Conservation (phyloP, 2,329 filamentous ascomycete species). For the Ophiostoma australiae region DNA sequence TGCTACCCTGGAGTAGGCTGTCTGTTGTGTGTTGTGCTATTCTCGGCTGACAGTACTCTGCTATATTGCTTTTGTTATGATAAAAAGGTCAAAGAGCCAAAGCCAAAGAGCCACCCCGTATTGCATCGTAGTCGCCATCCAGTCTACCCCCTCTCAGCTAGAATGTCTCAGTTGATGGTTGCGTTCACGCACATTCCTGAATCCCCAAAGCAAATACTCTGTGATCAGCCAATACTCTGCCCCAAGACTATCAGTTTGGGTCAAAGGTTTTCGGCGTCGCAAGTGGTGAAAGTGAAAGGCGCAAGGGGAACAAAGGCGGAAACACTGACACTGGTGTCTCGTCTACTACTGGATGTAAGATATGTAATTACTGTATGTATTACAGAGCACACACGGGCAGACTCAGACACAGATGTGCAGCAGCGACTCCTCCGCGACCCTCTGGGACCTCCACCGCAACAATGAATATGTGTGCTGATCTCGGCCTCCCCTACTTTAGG, state of each 20-base stretch:
- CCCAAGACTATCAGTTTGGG: neutral
- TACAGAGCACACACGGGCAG: too few species aligned
- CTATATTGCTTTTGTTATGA: too few species aligned
- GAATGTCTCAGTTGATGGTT: conserved; percentile 12
- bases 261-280: neutral
- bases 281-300: neutral
- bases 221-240: neutral
- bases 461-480: conserved; percentile 5
- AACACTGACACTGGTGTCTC: neutral
- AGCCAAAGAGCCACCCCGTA: neutral
- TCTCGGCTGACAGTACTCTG: neutral
- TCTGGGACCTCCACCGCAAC: neutral
- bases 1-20: neutral
- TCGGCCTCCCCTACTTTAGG: conserved; percentile 1
- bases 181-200: conserved; percentile 7
- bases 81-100: neutral
- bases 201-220: neutral
- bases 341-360: too few species aligned
- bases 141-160: neutral
- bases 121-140: neutral
- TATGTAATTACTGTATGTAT: too few species aligned
- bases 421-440: too few species aligned
- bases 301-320: neutral
- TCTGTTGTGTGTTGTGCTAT: neutral
- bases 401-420: too few species aligned